phyloP scores from a whole-genome alignment of 768 basidiomycete genomes.

The Cubamyces lactineus region DNA sequence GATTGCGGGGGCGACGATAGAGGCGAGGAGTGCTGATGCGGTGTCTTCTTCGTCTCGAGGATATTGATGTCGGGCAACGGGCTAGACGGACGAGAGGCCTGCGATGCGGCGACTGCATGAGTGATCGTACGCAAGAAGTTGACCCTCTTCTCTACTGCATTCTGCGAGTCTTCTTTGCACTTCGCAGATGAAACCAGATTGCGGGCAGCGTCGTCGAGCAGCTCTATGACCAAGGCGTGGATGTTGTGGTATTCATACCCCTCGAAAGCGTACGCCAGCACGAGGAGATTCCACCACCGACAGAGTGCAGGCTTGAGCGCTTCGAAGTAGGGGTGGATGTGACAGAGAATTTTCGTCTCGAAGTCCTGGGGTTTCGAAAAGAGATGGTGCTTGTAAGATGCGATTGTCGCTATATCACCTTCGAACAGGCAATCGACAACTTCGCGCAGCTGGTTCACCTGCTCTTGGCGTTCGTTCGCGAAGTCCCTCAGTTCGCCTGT shows the following conservation, averaged over 20 bases:
- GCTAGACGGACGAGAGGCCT: no score
- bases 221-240: not conserved
- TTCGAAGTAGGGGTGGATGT: not conserved
- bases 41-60: no score
- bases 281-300: not conserved
- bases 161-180: no score
- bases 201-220: not conserved
- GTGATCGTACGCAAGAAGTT: no score
- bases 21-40: no score
- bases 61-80: no score
- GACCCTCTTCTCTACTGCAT: no score
- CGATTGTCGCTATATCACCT: not conserved
- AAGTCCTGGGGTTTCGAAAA: not conserved
- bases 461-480: not conserved
- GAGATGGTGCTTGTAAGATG: not conserved
- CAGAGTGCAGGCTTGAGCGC: not conserved
- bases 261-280: not conserved
- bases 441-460: not conserved
- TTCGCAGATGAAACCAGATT: no score
- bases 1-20: no score
- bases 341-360: not conserved
- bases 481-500: not conserved
- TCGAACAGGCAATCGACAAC: not conserved
- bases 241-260: slow-evolving; percentile 1
- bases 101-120: no score